Percentiles rank a stretch among this genome's conserved stretches.
Conservation (phyloP, 371 early-diverging fungal species). For the Mortierella sp. region DNA sequence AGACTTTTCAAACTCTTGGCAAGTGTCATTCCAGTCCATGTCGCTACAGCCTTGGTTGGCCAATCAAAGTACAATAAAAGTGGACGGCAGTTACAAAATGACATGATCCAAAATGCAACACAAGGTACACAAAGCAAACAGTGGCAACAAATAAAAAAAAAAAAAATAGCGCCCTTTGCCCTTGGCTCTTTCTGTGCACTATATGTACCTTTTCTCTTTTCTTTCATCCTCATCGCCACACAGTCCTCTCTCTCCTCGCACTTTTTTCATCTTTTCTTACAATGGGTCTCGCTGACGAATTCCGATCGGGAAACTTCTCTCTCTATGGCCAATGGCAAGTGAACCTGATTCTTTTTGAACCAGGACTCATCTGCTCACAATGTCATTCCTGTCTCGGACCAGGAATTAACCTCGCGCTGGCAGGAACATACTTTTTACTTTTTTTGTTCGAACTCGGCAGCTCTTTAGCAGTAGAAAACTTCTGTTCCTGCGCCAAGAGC, state of each 20-base stretch:
- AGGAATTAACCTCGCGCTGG: background rate
- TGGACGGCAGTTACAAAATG: background rate
- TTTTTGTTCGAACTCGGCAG: background rate
- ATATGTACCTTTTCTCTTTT: slow-evolving; percentile 3
- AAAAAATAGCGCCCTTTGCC: background rate
- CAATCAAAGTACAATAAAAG: background rate
- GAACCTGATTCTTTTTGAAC: background rate
- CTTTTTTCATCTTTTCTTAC: slow-evolving; percentile 5
- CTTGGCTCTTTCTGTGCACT: no score
- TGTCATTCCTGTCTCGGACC: background rate
- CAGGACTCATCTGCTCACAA: background rate
- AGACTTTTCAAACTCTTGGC: background rate
- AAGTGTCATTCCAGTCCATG: background rate
- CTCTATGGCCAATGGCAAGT: slow-evolving; percentile 56
- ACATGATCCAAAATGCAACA: background rate
- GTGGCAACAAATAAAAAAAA: background rate
- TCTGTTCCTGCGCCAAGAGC: background rate
- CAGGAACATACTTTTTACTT: background rate
- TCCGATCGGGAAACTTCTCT: slow-evolving; percentile 50
- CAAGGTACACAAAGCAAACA: background rate
- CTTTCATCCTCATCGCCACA: slow-evolving; percentile 14
- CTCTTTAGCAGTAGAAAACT: no score
- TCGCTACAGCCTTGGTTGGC: background rate
- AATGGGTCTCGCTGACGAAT: slow-evolving; percentile 40
- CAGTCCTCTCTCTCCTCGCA: background rate